Evolutionary conservation across 495 filamentous ascomycete species (phyloP).

Genomic region (Annulohypoxylon stygium): DNA sequence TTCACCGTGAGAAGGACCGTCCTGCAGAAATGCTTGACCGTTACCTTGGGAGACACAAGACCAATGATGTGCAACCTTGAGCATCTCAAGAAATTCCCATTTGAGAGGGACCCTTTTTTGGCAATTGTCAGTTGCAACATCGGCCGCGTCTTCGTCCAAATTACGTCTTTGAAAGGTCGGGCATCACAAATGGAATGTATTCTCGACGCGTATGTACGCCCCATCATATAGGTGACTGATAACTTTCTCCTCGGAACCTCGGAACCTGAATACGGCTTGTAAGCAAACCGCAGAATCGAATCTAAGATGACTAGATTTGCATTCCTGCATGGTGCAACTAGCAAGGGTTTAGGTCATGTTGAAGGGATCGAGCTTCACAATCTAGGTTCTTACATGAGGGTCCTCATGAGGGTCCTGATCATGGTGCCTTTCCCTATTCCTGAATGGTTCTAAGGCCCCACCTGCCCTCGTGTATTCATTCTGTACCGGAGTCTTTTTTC

Average conservation of each 20-base stretch:
- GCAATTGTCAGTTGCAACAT: slow-evolving; percentile 35
- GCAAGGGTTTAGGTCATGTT: slow-evolving; percentile 32
- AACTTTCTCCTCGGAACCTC: slow-evolving; percentile 31
- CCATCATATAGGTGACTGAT: slow-evolving; percentile 9
- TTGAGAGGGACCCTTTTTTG: slow-evolving; percentile 27
- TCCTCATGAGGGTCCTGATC: slow-evolving; percentile 39
- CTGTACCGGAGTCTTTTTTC: slow-evolving; percentile 29
- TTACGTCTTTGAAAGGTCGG: slow-evolving; percentile 21
- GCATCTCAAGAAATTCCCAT: slow-evolving; percentile 17
- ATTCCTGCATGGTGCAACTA: slow-evolving; percentile 37
- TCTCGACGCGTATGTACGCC: slow-evolving; percentile 25
- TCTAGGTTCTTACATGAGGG: slow-evolving; percentile 48
- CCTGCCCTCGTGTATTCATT: slow-evolving; percentile 28
- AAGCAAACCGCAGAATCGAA: slow-evolving; percentile 33
- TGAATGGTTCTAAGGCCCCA: slow-evolving; percentile 26
- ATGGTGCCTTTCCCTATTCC: slow-evolving; percentile 27
- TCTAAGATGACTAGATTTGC: slow-evolving; percentile 33
- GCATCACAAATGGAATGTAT: slow-evolving; percentile 27
- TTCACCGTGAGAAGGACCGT: slow-evolving; percentile 49
- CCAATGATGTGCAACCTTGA: slow-evolving; percentile 31
- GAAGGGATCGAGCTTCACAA: slow-evolving; percentile 32
- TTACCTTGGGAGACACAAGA: slow-evolving; percentile 35
- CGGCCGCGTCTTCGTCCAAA: slow-evolving; percentile 22
- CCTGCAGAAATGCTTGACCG: slow-evolving; percentile 41
- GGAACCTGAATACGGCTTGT: slow-evolving; percentile 30